phyloP scores from a whole-genome alignment of 225 moss, liverwort and hornwort genomes.

The Thuidium tamariscinum region DNA sequence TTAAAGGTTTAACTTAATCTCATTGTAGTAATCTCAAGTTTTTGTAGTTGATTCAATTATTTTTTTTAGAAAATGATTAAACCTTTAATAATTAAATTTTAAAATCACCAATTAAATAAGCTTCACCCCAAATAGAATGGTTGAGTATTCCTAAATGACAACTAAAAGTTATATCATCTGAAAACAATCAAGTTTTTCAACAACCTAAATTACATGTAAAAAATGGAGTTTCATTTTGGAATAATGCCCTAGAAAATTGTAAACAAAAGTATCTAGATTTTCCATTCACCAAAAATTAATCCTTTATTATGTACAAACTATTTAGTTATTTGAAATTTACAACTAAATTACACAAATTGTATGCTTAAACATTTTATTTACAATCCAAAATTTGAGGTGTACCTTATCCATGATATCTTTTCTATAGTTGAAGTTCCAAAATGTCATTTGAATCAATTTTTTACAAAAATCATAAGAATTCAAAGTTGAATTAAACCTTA shows the following conservation, averaged over 20 bases:
- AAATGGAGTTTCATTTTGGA: too few species aligned
- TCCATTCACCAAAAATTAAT: background rate
- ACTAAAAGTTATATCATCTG: too few species aligned
- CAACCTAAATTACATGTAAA: background rate
- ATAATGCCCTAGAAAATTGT: background rate
- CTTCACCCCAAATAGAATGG: accelerated
- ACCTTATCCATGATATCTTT: accelerated
- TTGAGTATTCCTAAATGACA: background rate
- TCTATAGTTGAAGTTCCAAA: accelerated
- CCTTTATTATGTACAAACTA: background rate
- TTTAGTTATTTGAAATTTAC: background rate
- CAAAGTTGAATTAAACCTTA: background rate
- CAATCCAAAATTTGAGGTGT: background rate
- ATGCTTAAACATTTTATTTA: background rate
- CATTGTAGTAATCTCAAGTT: background rate
- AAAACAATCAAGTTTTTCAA: background rate
- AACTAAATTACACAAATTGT: background rate
- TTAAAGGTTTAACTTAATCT: background rate
- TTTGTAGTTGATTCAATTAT: background rate
- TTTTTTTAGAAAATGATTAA: background rate
- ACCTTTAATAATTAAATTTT: background rate
- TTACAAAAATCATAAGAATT: background rate
- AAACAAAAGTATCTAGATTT: background rate
- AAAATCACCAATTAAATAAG: background rate
- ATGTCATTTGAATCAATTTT: background rate